phyloP scores from a whole-genome alignment of 2,329 filamentous ascomycete species.

The Aureobasidium lini region DNA sequence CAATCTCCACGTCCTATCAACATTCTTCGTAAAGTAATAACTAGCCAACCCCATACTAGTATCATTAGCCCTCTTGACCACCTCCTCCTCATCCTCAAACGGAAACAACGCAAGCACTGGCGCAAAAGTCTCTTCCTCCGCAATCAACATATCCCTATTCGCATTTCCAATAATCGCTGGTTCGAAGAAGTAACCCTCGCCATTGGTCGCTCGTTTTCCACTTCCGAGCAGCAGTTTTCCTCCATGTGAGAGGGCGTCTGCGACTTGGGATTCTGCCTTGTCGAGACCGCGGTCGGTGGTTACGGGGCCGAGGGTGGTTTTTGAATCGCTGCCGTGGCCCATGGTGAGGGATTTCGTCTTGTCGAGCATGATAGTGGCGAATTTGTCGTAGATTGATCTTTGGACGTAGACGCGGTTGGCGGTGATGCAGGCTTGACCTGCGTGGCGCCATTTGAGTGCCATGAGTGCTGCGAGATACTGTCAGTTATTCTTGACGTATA shows the following conservation, averaged over 20 bases:
- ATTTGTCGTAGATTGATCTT: constrained; percentile 53
- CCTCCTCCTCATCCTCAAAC: constrained; percentile 61
- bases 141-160: constrained; percentile 49
- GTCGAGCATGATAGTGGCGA: constrained; percentile 48
- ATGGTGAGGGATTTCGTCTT: constrained; percentile 49
- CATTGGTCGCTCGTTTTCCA: constrained; percentile 38
- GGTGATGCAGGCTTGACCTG: constrained; percentile 58
- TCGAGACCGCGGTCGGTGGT: constrained; percentile 49
- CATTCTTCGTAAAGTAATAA: constrained; percentile 62
- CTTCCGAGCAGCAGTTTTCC: constrained; percentile 55
- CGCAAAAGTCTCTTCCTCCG: constrained; percentile 57
- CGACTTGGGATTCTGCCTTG: constrained; percentile 53
- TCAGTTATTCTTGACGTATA: background rate
- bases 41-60: constrained; percentile 58
- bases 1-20: constrained; percentile 58
- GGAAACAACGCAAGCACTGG: constrained; percentile 56
- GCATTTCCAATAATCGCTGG: constrained; percentile 58
- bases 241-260: constrained; percentile 56
- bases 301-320: constrained; percentile 53
- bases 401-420: constrained; percentile 61
- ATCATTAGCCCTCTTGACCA: constrained; percentile 51
- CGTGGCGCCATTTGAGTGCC: constrained; percentile 50
- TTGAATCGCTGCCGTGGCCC: constrained; percentile 53
- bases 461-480: constrained; percentile 30
- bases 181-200: constrained; percentile 60